Base-by-base conservation (phyloP, 257 asterid genomes). In the Osmanthus fragrans region DNA sequence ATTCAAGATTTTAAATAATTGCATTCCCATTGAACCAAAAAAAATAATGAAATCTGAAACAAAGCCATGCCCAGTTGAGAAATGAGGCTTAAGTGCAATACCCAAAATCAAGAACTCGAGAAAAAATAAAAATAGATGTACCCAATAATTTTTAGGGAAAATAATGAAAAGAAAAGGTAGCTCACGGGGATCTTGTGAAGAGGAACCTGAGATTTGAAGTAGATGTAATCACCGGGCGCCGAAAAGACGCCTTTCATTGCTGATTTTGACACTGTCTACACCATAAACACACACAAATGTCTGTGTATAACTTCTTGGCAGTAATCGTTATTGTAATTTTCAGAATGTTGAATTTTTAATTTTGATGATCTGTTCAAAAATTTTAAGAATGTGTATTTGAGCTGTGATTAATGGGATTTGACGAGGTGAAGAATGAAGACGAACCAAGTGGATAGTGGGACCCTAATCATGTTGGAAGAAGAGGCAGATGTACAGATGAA, bases 191-290 rank as follows among this genome's bases (percentile, higher is more conserved):
- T 96, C 92, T 89, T 92, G 77, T 96, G 99, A 79, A 96, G 97
- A 79, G 99, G 98, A 81, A 96, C 99, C 85, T 90, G 98, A 82
- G 99, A 96, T 94, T 96, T 96, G 94, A 96, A 96, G 91, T 96
- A 86, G 86, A 89, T 78, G 85, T 88, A 96, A 91, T 96, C 99
- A 79, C 99, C 99, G 86, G 99, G 98, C 82, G 91, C 89, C 81
- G 97, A 91, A 79, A 90, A 87, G 87, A 79, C 89, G 85, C 97
- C 95, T 90, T 90, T 93, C 99, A 96, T 96, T 40, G 90, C 93
- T 73, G 85, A 82, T 78, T 49, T 73, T 37, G 77, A 71, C 74
- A 45, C 56, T 23, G 69, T 58, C 65, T 70, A 21, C 73, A 25
- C 19, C 49, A 34, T 13, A 36, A 37, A 39, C 69, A 8, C 11